These are phyloP conservation scores for Aeminium ludgeri DNA, from an alignment of 495 filamentous ascomycete genomes.

Conservation along the genomic window DNA sequence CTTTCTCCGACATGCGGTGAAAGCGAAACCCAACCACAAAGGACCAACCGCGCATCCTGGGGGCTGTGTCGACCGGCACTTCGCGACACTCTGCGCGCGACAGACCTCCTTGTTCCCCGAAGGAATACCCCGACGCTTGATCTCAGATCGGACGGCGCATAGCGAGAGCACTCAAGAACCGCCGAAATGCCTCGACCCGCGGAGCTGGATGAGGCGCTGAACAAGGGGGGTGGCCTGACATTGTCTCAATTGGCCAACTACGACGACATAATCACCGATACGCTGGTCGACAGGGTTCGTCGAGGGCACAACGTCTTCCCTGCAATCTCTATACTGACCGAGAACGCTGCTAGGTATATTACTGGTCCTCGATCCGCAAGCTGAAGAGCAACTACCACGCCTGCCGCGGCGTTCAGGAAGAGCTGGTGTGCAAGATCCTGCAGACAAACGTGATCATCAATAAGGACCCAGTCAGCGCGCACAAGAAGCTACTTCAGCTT, in stretches of 20 bases:
- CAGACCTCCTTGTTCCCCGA: too few species aligned
- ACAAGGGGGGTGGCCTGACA: slow-evolving; percentile 55
- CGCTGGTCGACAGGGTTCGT: slow-evolving; percentile 83
- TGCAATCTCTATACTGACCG: slow-evolving; percentile 5
- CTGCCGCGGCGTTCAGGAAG: slow-evolving; percentile 63
- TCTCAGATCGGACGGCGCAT: too few species aligned
- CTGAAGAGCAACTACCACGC: slow-evolving; percentile 70
- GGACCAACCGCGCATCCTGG: too few species aligned
- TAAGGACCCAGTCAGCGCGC: slow-evolving; percentile 51
- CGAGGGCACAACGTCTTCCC: background rate
- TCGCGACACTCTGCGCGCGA: too few species aligned
- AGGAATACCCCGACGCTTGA: too few species aligned
- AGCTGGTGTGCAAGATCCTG: slow-evolving; percentile 62
- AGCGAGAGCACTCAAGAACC: too few species aligned
- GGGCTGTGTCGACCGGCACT: too few species aligned
- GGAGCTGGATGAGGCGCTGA: slow-evolving; percentile 18
- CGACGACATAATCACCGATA: slow-evolving; percentile 93
- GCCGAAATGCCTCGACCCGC: slow-evolving; percentile 9
- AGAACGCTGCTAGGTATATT: slow-evolving; percentile 49
- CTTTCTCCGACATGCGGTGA: too few species aligned
- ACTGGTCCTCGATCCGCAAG: slow-evolving; percentile 91
- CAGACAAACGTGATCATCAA: slow-evolving; percentile 57
- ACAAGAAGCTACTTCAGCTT: slow-evolving; percentile 53
- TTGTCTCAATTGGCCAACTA: slow-evolving; percentile 76
- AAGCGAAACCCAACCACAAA: too few species aligned